Evolutionary conservation across 768 basidiomycete genomes (phyloP), one percentile per base, ranked within the genome.

Genomic region (Roridomyces roridus): DNA sequence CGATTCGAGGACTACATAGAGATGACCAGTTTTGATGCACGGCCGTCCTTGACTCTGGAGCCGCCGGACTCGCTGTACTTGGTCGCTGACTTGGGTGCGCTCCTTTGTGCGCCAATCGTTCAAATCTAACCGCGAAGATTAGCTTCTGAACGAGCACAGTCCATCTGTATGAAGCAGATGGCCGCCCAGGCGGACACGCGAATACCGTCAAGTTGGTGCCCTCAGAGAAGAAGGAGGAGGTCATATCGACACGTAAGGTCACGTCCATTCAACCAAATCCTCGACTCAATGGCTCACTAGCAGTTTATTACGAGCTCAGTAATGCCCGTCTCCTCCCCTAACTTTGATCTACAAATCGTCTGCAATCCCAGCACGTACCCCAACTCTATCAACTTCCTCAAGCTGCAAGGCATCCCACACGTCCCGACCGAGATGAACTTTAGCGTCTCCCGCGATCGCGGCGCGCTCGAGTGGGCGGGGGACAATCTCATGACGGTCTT

Each of bases 121-220:
- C n/a, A n/a, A n/a, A n/a, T n/a, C n/a, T n/a, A n/a, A n/a, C n/a
- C n/a, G n/a, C n/a, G n/a, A n/a, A n/a, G n/a, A n/a, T 31, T 50
- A 87, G 87, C 77, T 88, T 17, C 74, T 92, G 56, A 91, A 92
- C 60, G 87, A 91, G 64, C 75, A 85, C 65, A 88, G 89, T 91
- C 11, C 87, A 92, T 59, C 73, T 92, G 6, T 92, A 83, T 64
- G 89, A 94, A 67, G 78, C 86, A 4, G 87, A 86, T 46, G 68
- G 70, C 43, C 80, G 87, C 41, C 82, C 85, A 0, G 90, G 91
- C 12, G 91, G 90, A 7, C 91, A 92, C 65, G 88, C 90, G 7
- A 86, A 93, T 66, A 92, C 91, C 0, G 85, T 91, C 9, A 68
- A 67, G 37, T 90, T 84, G 68, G 67, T 66, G 17, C 74, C 76